These are phyloP conservation scores for Ophiosphaerella herpotricha DNA, from an alignment of 2,329 filamentous ascomycete genomes.

Conservation along the genomic window DNA sequence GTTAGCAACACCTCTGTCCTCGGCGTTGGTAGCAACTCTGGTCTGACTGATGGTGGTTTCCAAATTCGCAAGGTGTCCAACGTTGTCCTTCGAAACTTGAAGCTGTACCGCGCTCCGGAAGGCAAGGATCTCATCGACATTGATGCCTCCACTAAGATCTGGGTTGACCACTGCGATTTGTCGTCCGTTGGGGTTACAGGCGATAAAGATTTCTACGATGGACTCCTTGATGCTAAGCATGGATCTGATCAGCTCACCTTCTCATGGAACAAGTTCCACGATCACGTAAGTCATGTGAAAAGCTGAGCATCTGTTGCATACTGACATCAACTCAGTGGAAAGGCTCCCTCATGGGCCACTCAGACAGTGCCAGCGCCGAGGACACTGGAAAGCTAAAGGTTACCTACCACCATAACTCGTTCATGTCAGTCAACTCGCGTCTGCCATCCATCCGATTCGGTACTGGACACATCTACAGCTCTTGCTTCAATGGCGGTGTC, in stretches of 20 bases:
- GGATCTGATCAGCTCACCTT: slow-evolving; percentile 65
- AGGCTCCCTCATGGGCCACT: slow-evolving; percentile 64
- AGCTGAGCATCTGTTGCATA: too few relatives aligned
- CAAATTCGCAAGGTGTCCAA: slow-evolving; percentile 60
- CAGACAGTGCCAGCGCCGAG: slow-evolving; percentile 56
- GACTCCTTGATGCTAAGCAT: slow-evolving; percentile 65
- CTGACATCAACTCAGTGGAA: slow-evolving; percentile 51
- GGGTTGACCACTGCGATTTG: slow-evolving; percentile 71
- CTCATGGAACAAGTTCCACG: slow-evolving; percentile 57
- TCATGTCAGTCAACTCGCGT: slow-evolving; percentile 66
- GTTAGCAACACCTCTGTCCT: slow-evolving; percentile 35
- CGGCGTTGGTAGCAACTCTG: slow-evolving; percentile 50
- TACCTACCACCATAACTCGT: slow-evolving; percentile 71
- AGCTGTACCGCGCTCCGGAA: slow-evolving; percentile 60
- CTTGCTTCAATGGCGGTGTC: slow-evolving; percentile 44
- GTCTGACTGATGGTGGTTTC: slow-evolving; percentile 54
- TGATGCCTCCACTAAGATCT: slow-evolving; percentile 58
- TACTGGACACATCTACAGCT: slow-evolving; percentile 65
- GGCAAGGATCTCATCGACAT: slow-evolving; percentile 66
- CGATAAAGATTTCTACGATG: slow-evolving; percentile 39
- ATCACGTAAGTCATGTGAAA: slow-evolving; percentile 49
- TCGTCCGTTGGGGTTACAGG: slow-evolving; percentile 55
- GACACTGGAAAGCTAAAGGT: slow-evolving; percentile 66
- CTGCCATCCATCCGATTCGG: slow-evolving; percentile 68
- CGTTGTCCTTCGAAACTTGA: slow-evolving; percentile 67